These are phyloP conservation scores for Colletotrichum truncatum DNA, from an alignment of 2,329 filamentous ascomycete genomes.

Conservation along the genomic window DNA sequence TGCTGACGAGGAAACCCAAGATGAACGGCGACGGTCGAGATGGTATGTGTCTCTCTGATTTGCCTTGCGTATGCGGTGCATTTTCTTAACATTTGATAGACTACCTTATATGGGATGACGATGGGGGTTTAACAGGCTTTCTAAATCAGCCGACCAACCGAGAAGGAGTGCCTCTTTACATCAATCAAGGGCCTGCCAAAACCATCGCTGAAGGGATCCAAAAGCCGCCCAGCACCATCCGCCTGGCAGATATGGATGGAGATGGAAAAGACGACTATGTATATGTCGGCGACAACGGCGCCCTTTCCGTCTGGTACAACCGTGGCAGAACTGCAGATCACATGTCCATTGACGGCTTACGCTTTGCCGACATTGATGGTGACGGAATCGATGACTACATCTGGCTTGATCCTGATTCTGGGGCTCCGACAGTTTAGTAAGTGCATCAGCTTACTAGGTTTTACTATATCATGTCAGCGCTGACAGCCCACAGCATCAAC, in stretches of 20 bases:
- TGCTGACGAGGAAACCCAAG: neutral
- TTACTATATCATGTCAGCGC: too few relatives aligned
- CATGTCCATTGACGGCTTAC: slow-evolving; percentile 24
- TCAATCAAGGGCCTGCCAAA: slow-evolving; percentile 29
- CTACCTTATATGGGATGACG: slow-evolving; percentile 31
- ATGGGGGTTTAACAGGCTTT: slow-evolving; percentile 30
- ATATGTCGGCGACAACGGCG: slow-evolving; percentile 10
- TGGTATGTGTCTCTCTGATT: too few relatives aligned
- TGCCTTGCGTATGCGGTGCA: too few relatives aligned
- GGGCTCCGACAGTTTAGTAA: slow-evolving; percentile 23
- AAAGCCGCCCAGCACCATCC: slow-evolving; percentile 19
- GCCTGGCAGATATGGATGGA: slow-evolving; percentile 34
- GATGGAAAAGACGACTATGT: slow-evolving; percentile 31
- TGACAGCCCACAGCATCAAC: too few relatives aligned
- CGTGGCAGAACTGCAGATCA: neutral
- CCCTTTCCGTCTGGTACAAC: slow-evolving; percentile 30
- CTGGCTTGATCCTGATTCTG: slow-evolving; percentile 26
- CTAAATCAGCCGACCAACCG: slow-evolving; percentile 26
- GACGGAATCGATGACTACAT: slow-evolving; percentile 31
- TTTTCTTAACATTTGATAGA: too few relatives aligned
- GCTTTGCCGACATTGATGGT: slow-evolving; percentile 28
- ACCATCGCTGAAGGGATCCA: slow-evolving; percentile 22
- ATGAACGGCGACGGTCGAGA: slow-evolving; percentile 31
- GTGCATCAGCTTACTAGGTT: too few relatives aligned
- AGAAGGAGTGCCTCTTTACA: slow-evolving; percentile 30